phyloP scores from a whole-genome alignment of 352 stramenopile species.

The Globisporangium barbulae region DNA sequence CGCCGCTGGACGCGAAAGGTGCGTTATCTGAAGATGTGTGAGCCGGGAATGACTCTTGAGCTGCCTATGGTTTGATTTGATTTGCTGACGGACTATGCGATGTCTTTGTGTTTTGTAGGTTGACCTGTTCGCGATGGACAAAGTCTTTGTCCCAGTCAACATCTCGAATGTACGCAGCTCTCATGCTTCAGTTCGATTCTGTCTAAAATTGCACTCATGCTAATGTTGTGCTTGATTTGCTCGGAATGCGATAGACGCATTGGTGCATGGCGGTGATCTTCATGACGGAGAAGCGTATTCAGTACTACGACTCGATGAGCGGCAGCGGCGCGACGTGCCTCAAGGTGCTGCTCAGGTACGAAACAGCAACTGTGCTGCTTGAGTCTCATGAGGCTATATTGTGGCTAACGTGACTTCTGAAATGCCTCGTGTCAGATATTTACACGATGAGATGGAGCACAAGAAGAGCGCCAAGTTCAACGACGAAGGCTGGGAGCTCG shows the following conservation, averaged over 20 bases:
- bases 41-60: background rate
- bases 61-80: background rate
- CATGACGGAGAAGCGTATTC: conserved; percentile 86
- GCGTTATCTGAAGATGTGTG: conserved; percentile 40
- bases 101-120: conserved; percentile 31
- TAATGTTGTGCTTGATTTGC: conserved; percentile 1
- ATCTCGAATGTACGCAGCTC: conserved; percentile 67
- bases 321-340: conserved; percentile 67
- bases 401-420: background rate
- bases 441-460: conserved; percentile 81
- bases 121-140: conserved; percentile 89
- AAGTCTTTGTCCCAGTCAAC: conserved; percentile 86
- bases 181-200: background rate
- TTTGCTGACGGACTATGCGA: background rate
- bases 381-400: background rate
- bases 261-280: conserved; percentile 87
- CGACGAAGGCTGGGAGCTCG: conserved; percentile 57
- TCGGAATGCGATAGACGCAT: conserved; percentile 48
- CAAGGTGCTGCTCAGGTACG: conserved; percentile 58
- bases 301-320: conserved; percentile 88
- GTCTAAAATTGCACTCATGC: conserved; percentile 2
- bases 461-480: conserved; percentile 79
- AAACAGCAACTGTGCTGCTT: background rate
- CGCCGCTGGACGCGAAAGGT: conserved; percentile 84
- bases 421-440: conserved; percentile 42